phyloP scores from a whole-genome alignment of 495 filamentous ascomycete species.

The Thozetella sp. region DNA sequence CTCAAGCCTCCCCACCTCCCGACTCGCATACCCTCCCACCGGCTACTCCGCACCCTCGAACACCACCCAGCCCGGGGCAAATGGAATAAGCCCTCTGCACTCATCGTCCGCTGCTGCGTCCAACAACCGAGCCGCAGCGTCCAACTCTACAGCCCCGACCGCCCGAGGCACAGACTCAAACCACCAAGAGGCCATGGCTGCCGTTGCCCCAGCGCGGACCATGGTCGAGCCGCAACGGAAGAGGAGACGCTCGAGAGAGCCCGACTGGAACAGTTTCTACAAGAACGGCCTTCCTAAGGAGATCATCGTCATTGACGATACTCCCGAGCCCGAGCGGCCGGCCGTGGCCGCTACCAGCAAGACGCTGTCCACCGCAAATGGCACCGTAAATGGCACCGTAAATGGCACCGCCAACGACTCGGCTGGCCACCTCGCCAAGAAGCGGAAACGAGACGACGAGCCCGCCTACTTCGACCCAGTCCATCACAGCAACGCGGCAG shows the following conservation, averaged over 20 bases:
- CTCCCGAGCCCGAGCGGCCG: conserved; percentile 62
- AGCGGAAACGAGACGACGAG: conserved; percentile 48
- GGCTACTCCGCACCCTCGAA: conserved; percentile 31
- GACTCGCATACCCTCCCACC: conserved; percentile 42
- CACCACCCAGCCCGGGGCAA: conserved; percentile 23
- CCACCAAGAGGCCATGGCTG: conserved; percentile 39
- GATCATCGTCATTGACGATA: conserved; percentile 94
- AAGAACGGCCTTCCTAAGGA: conserved; percentile 91
- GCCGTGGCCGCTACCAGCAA: conserved; percentile 21
- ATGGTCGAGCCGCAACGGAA: conserved; percentile 41
- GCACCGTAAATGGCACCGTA: conserved; percentile 15
- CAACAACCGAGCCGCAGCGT: neutral
- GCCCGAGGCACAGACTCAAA: conserved; percentile 15
- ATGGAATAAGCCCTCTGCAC: conserved; percentile 31
- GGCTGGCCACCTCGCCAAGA: conserved; percentile 43
- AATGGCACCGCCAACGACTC: conserved; percentile 17
- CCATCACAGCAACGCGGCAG: conserved; percentile 46
- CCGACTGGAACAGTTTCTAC: conserved; percentile 90
- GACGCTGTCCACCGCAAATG: conserved; percentile 21
- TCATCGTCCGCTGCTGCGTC: conserved; percentile 27
- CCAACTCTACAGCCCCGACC: neutral
- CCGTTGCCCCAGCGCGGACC: conserved; percentile 26
- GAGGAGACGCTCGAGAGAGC: conserved; percentile 60
- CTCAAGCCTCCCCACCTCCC: conserved; percentile 52
- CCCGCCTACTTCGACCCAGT: conserved; percentile 45